Evolutionary conservation across 2,329 filamentous ascomycete genomes (phyloP).

Genomic region (Allantophomopsis cytisporea): DNA sequence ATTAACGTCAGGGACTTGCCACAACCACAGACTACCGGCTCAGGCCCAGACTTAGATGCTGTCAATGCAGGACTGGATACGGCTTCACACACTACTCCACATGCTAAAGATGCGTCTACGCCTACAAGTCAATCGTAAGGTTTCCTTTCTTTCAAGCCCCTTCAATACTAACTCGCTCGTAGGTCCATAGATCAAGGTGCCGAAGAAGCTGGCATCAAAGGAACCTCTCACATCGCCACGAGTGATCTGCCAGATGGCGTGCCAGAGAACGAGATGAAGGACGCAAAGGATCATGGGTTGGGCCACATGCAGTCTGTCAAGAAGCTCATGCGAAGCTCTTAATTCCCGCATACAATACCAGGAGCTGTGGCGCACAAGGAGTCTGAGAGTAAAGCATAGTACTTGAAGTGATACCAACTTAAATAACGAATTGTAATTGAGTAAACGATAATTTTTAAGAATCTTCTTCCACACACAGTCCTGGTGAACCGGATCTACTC

Average conservation of each 20-base stretch:
- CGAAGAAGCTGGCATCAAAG: no score
- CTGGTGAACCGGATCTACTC: no score
- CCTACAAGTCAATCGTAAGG: no score
- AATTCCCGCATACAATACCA: not conserved
- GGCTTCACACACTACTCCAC: constrained; percentile 12
- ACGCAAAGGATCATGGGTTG: constrained; percentile 9
- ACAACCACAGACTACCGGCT: constrained; percentile 6
- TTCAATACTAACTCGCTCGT: no score
- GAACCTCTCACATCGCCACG: constrained; percentile 9
- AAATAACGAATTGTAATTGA: no score
- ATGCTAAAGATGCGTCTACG: constrained; percentile 4
- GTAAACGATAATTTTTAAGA: no score
- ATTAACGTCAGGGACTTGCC: constrained; percentile 9
- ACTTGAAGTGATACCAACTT: no score
- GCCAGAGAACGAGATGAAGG: constrained; percentile 20
- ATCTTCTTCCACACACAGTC: no score
- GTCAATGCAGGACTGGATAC: constrained; percentile 13
- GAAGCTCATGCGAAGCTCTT: constrained; percentile 3
- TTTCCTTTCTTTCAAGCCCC: no score
- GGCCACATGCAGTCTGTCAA: constrained; percentile 11
- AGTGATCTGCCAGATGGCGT: constrained; percentile 25
- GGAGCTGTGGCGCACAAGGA: no score
- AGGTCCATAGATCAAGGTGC: no score
- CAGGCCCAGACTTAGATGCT: constrained; percentile 9
- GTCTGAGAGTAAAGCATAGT: no score